A percentile compares a stretch with the other conserved stretches of the same genome.
phyloP scores from a whole-genome alignment of 1,139 yeast species.

The Magnusiomyces ingens region DNA sequence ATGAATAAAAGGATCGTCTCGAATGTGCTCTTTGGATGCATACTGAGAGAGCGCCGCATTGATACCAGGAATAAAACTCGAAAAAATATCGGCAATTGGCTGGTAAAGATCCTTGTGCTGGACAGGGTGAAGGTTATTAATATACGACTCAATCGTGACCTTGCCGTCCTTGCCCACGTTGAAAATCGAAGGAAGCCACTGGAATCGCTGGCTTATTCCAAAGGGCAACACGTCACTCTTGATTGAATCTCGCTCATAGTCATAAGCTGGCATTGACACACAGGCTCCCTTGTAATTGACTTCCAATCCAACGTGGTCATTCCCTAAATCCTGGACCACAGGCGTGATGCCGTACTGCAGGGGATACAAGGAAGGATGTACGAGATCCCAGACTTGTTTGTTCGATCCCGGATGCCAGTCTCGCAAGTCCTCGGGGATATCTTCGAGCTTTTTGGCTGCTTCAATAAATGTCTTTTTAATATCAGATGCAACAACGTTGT shows the following conservation, averaged over 20 bases:
- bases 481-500: conserved; percentile 15
- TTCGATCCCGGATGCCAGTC: conserved; percentile 40
- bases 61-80: conserved; percentile 33
- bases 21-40: conserved; percentile 8
- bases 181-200: conserved; percentile 25
- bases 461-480: conserved; percentile 15
- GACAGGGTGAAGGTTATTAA: conserved; percentile 39
- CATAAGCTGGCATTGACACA: neutral
- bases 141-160: conserved; percentile 32
- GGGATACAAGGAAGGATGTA: conserved; percentile 42
- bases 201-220: conserved; percentile 24
- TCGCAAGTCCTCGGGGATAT: conserved; percentile 37
- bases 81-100: conserved; percentile 33
- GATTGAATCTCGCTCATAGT: no score
- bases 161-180: conserved; percentile 16
- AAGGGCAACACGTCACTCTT: conserved; percentile 17
- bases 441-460: conserved; percentile 40
- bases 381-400: conserved; percentile 38
- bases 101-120: conserved; percentile 28
- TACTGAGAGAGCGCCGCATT: conserved; percentile 24
- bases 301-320: conserved; percentile 4
- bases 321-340: conserved; percentile 15
- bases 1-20: conserved; percentile 5
- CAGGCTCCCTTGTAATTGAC: neutral
- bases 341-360: conserved; percentile 37